These are phyloP conservation scores for Lactarius vividus DNA, from an alignment of 768 basidiomycete genomes.

Conservation along the genomic window DNA sequence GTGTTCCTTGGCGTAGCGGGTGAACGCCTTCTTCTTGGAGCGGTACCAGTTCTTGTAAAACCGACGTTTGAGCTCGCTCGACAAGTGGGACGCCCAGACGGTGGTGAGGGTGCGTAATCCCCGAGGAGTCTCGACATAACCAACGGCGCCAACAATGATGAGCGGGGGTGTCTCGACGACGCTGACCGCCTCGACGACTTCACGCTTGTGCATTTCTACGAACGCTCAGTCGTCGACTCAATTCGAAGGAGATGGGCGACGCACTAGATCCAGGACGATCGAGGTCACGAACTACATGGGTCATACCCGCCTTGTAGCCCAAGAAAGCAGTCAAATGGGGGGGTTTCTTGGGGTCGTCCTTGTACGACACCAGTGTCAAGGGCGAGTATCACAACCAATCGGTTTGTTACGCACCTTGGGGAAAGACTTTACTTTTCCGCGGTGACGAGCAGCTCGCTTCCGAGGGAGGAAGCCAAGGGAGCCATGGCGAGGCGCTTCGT, in stretches of 20 bases:
- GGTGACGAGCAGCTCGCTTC: conserved; percentile 95
- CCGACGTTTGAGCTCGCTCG: conserved; percentile 95
- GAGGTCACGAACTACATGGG: conserved; percentile 97
- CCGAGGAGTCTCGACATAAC: conserved; percentile 99
- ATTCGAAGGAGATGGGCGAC: conserved; percentile 36
- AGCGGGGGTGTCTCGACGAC: conserved; percentile 96
- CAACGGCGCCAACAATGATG: conserved; percentile 96
- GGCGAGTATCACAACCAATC: neutral
- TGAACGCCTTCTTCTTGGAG: conserved; percentile 99
- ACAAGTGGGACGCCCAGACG: conserved; percentile 97
- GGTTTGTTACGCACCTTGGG: conserved; percentile 67
- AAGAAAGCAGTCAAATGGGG: conserved; percentile 97
- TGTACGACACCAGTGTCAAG: conserved; percentile 14
- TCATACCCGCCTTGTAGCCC: conserved; percentile 99
- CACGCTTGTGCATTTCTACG: conserved; percentile 99
- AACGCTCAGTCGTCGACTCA: neutral
- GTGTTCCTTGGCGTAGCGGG: conserved; percentile 99
- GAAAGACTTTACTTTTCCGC: conserved; percentile 99
- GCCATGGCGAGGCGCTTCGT: conserved; percentile 97
- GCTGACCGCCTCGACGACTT: conserved; percentile 97
- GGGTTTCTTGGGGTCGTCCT: conserved; percentile 99
- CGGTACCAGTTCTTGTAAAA: conserved; percentile 99
- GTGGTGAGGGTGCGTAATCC: conserved; percentile 98
- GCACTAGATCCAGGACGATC: conserved; percentile 98
- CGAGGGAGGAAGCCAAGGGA: conserved; percentile 96